Conservation (phyloP, 352 stramenopile species). For the Pythium aquatile region DNA sequence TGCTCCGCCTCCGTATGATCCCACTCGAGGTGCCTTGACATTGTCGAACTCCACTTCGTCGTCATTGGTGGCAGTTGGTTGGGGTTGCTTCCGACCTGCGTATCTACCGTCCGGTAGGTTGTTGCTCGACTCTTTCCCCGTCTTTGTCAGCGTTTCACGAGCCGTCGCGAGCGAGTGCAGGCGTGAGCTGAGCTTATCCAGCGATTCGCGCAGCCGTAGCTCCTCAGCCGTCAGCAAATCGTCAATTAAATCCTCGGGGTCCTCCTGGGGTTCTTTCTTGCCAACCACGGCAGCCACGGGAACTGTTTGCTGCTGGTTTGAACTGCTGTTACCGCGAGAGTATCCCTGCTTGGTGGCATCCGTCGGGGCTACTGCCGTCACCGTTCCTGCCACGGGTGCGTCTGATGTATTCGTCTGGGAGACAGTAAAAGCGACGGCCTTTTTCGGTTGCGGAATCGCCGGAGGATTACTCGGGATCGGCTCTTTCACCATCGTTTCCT, state of each 20-base stretch:
- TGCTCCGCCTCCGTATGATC: conserved; percentile 43
- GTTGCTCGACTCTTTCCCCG: neutral
- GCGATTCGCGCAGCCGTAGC: conserved; percentile 43
- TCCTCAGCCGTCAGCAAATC: conserved; percentile 44
- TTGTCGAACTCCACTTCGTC: conserved; percentile 2
- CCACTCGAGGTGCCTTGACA: conserved; percentile 28
- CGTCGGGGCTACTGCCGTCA: neutral
- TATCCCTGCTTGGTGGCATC: neutral
- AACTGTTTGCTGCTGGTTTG: neutral
- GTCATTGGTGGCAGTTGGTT: neutral
- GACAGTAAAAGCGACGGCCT: neutral
- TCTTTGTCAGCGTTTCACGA: neutral
- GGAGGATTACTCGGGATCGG: neutral
- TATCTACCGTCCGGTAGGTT: conserved; percentile 1
- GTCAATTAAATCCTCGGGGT: conserved; percentile 31
- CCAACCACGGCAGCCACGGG: neutral
- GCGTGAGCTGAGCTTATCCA: conserved; percentile 49
- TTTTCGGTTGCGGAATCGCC: neutral
- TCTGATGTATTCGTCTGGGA: neutral
- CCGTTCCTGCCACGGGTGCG: neutral
- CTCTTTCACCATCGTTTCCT: neutral
- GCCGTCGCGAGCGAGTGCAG: conserved; percentile 28
- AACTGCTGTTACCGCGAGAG: neutral
- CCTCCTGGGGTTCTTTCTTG: conserved; percentile 18
- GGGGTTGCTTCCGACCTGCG: neutral